Evolutionary conservation across 2,329 filamentous ascomycete species (phyloP), one percentile per base, ranked within the genome.

Genomic region (Calonectria pteridis): DNA sequence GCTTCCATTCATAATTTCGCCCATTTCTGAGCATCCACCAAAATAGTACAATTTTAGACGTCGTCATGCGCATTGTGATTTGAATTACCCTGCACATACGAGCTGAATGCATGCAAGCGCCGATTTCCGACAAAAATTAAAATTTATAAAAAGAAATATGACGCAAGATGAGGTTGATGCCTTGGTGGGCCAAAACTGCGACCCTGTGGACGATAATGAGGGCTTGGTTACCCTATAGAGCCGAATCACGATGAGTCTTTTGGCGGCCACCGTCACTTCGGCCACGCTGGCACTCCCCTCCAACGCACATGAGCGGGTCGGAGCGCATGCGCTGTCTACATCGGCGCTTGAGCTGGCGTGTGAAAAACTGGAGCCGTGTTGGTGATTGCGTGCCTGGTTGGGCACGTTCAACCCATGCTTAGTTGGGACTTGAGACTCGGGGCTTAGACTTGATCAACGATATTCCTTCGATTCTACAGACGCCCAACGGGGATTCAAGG

Each of bases 281-380:
- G 75, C 75, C 78, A 78, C 73, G 77, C 70, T 80, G 78, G 78
- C 77, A 75, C 72, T 67, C 74, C n/a, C n/a, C n/a, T n/a, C 67
- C 75, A 71, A 78, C 58, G 73, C 73, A 78, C 71, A 67, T 49
- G 37, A 62, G 72, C 74, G 75, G 77, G 69, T 67, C 70, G 65
- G 62, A 73, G 74, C 63, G 63, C 69, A 72, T 72, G 55, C 73
- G 75, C 67, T 67, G 58, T 50, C 50, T 53, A 69, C 65, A 74
- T 68, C 51, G 58, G 74, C 77, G 74, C 77, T 76, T 79, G 74
- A 73, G 76, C 43, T 50, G 31, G 37, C 55, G 55, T 62, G 55
- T 62, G 55, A 37, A 40, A 20, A 14, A 62, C 14, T 40, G 33
- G 28, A 26, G 63, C 59, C 58, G 63, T 64, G 23, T 50, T 66